Percentiles rank a stretch among this genome's conserved stretches.
Conservation (phyloP, 2,329 filamentous ascomycete species). For the Huntiella moniliformis region DNA sequence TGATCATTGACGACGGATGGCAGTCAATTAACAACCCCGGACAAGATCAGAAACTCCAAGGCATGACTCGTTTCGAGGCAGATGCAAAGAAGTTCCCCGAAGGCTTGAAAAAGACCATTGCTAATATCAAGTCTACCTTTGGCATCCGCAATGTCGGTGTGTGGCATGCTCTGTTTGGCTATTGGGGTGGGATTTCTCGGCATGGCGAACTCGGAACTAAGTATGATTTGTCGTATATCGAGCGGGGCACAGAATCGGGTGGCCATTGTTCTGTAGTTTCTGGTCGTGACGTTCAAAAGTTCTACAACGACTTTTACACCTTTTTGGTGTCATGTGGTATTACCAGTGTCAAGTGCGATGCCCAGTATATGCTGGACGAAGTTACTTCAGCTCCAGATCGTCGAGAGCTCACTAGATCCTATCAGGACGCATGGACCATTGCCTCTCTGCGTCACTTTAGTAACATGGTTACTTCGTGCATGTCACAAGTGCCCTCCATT, state of each 20-base stretch:
- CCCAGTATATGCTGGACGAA: constrained; percentile 73
- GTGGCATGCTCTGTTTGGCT: constrained; percentile 77
- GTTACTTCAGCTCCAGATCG: constrained; percentile 50
- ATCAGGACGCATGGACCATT: constrained; percentile 74
- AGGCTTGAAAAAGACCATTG: constrained; percentile 55
- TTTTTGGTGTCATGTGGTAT: constrained; percentile 60
- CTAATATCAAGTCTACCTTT: constrained; percentile 50
- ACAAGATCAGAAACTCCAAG: constrained; percentile 34
- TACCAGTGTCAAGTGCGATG: constrained; percentile 83
- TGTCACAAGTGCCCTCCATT: constrained; percentile 76
- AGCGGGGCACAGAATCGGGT: constrained; percentile 30
- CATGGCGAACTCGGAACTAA: constrained; percentile 52
- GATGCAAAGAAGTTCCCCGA: constrained; percentile 59
- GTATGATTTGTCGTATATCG: constrained; percentile 52
- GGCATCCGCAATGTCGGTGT: constrained; percentile 71
- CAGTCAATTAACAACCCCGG: constrained; percentile 47
- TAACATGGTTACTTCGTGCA: constrained; percentile 70
- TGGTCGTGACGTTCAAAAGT: constrained; percentile 50
- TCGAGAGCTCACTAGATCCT: constrained; percentile 51
- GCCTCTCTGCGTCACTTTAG: constrained; percentile 62
- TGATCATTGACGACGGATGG: constrained; percentile 98
- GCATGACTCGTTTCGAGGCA: constrained; percentile 76
- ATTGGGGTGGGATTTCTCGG: constrained; percentile 78
- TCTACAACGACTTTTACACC: constrained; percentile 82
- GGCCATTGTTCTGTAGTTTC: constrained; percentile 56